These are phyloP conservation scores for Abortiporus biennis DNA, from an alignment of 1,284 basidiomycete species.

Conservation along the genomic window DNA sequence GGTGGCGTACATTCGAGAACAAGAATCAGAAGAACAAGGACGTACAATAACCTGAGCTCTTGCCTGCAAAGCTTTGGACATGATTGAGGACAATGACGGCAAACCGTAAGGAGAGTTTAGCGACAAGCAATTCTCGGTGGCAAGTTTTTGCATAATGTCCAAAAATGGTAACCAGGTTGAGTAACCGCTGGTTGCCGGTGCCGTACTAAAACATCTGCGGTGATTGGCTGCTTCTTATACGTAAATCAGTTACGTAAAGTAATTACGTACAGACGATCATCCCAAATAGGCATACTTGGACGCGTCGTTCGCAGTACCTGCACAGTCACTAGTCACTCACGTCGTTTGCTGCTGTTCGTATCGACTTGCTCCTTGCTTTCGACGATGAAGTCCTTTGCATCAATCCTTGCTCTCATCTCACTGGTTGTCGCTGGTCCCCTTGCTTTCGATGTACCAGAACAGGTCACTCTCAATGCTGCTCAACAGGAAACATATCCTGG, in stretches of 20 bases:
- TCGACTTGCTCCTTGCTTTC: constrained; percentile 11
- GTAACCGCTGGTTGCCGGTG: background rate
- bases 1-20: constrained; percentile 4
- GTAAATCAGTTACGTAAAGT: too few species aligned
- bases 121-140: too few species aligned
- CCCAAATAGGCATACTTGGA: too few species aligned
- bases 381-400: constrained; percentile 43
- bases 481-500: constrained; percentile 24
- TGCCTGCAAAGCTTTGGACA: constrained; percentile 55
- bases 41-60: constrained; percentile 62
- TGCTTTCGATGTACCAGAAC: constrained; percentile 15
- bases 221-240: too few species aligned
- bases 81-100: constrained; percentile 28
- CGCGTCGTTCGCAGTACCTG: too few species aligned
- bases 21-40: constrained; percentile 13
- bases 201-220: background rate
- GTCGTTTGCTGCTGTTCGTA: too few species aligned
- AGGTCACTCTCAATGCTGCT: constrained; percentile 14
- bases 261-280: too few species aligned
- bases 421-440: constrained; percentile 19
- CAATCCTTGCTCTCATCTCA: constrained; percentile 30
- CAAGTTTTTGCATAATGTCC: too few species aligned
- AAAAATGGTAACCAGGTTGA: background rate
- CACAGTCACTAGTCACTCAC: too few species aligned
- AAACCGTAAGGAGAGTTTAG: too few species aligned